Base-by-base conservation (phyloP, 2,329 filamentous ascomycete species). In the Fusarium sublunatum region DNA sequence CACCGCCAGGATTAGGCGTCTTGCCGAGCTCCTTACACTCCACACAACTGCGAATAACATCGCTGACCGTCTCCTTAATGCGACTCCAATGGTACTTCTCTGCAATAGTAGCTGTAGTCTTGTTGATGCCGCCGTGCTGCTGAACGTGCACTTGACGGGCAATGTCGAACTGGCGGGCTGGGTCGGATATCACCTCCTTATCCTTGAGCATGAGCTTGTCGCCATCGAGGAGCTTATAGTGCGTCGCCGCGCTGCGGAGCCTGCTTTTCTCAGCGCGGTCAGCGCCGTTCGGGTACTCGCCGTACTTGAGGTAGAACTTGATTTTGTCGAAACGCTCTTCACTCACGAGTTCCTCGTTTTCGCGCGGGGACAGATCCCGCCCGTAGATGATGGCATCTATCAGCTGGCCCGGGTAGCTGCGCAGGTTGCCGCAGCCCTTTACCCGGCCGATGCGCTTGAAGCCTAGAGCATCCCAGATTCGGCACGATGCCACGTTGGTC, bases 281-380 rank as follows among this genome's bases (percentile, higher is more conserved):
- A 73, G 94, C 93, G 62, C 93, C 94, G 71, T 90, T 89, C 58
- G 95, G 95, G 76, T 99, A 98, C 76, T 93, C 92, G 73, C 90
- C 90, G 76, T 93, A 92, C 79, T 96, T 96, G 73, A 98, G 88
- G 78, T 98, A 98, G 82, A 91, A 98, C 73, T 93, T 91, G 75
- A 98, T 98, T 83, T 97, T 97, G 82, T 97, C 94, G 82, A 98
- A 98, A 69, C 95, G 91, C 80, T 97, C 93, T 82, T 97, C 93
- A 76, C 90, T 93, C 71, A 94, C 90, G 75, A 91, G 89, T 75
- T 95, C 91, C 74, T 95, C 92, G 70, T 85, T 86, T 70, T 92
- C 89, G 57, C 75, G 75, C 41, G 74, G 74, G 13, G 78, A 79
- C 59, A 87, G 79, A 69, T 89, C 87, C 50, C 86, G 83, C 31